phyloP scores from a whole-genome alignment of 768 basidiomycete genomes.

The Kwoniella botswanensis region DNA sequence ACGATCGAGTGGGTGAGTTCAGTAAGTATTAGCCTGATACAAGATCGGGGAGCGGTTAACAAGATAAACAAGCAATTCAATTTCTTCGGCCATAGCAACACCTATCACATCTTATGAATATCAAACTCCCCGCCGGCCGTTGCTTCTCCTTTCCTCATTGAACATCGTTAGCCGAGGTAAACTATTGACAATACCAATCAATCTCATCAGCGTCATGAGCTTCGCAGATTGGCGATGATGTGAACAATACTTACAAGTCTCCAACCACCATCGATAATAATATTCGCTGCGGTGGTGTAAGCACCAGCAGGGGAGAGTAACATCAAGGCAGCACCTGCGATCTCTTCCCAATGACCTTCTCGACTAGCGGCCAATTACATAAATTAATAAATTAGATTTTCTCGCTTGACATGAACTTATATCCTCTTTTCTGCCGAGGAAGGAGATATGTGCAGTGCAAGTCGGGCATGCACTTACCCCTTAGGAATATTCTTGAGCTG shows the following conservation, averaged over 20 bases:
- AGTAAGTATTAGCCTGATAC: no score
- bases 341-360: slow-evolving; percentile 40
- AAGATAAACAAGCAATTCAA: no score
- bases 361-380: slow-evolving; percentile 23
- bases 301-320: slow-evolving; percentile 46
- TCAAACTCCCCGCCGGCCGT: no score
- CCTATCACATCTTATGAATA: no score
- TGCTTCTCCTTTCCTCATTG: slow-evolving; percentile 6
- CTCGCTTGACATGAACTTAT: background rate
- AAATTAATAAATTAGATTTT: background rate
- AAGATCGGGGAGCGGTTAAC: no score
- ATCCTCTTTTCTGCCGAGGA: background rate
- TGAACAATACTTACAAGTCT: slow-evolving; percentile 27
- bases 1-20: no score
- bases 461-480: slow-evolving; percentile 15
- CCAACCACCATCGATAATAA: slow-evolving; percentile 47
- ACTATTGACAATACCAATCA: slow-evolving; percentile 8
- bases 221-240: background rate
- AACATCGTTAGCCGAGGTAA: slow-evolving; percentile 37
- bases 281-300: slow-evolving; percentile 42
- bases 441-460: background rate
- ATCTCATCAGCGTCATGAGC: background rate
- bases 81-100: no score
- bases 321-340: slow-evolving; percentile 53
- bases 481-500: slow-evolving; percentile 34